These are phyloP conservation scores for Eutrema yunnanense DNA, from an alignment of 345 rosid species.

Conservation along the genomic window DNA sequence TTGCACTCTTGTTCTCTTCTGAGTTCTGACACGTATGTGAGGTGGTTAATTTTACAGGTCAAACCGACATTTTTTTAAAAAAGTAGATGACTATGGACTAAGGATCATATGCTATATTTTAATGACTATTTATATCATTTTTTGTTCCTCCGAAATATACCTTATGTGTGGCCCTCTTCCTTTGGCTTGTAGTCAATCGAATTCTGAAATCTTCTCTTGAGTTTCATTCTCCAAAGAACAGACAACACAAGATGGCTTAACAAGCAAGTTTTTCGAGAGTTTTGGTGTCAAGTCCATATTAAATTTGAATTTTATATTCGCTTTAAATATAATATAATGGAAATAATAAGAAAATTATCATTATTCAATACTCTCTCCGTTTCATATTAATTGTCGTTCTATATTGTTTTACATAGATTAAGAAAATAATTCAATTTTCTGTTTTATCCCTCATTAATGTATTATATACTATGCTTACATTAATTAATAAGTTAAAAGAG, in stretches of 20 bases:
- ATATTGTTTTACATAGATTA: too few relatives aligned
- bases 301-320: background rate
- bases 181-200: background rate
- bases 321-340: background rate
- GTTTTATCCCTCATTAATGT: too few relatives aligned
- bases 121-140: background rate
- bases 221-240: slow-evolving; percentile 1
- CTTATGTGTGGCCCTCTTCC: background rate
- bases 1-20: background rate
- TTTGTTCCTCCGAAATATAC: background rate
- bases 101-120: slow-evolving; percentile 2
- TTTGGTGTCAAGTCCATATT: slow-evolving; percentile 1
- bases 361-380: too few relatives aligned
- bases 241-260: slow-evolving; percentile 8
- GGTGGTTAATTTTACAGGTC: background rate
- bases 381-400: too few relatives aligned
- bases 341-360: background rate
- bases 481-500: too few relatives aligned
- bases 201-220: background rate
- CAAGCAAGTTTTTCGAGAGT: slow-evolving; percentile 6
- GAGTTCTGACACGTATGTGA: slow-evolving; percentile 11
- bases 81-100: slow-evolving; percentile 7
- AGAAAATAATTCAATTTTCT: too few relatives aligned
- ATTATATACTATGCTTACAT: too few relatives aligned
- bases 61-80: slow-evolving; percentile 8